Base-by-base conservation (phyloP, 495 filamentous ascomycete species). In the Xylaria curta region DNA sequence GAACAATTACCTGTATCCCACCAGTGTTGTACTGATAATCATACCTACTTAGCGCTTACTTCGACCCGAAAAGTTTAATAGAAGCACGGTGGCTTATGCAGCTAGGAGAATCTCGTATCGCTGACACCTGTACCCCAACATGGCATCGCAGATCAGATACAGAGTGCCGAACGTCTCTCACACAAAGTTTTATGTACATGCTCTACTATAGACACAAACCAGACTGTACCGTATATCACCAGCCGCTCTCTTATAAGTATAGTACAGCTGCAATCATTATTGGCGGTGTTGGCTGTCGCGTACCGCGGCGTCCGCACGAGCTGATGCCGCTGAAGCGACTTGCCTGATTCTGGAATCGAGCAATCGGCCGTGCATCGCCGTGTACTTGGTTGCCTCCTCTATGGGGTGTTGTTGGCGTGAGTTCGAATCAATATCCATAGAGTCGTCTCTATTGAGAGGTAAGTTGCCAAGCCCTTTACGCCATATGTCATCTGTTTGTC, bases 301-400 rank as follows among this genome's bases (percentile, higher is more conserved):
- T 21, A 69, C 75, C n/a, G 68, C 72, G 28, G 78, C 78, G 64
- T 80, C 78, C 21, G 78, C 78, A 51, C 68, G 75, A 12, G 78
- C 78, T 10, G 78, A 76, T 33, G 78, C 78, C 7, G 72, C 75
- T 0, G 74, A 77, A 33, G 78, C 78, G 53, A 80, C 75, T 70
- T 80, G 75, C 54, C 75, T 76, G 46, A 80, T 76, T 56, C 74
- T 74, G 46, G 76, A 75, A 13, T 74, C 73, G 3, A 74, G 46
- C 24, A 38, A 56, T 21, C 47, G 10, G 13, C 69, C 51, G 10
- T 66, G 69, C 36, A 44, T 44, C 28, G 59, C n/a, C 19, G 69
- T 31, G 58, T 70, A 73, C 49, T 70, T 70, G 2, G 73, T n/a
- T 19, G 31, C 1, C 44, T 79, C 77, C 31, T 76, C 72, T 49